Conservation (phyloP, 2,329 filamentous ascomycete species). For the Mycosphaerella arachidis region DNA sequence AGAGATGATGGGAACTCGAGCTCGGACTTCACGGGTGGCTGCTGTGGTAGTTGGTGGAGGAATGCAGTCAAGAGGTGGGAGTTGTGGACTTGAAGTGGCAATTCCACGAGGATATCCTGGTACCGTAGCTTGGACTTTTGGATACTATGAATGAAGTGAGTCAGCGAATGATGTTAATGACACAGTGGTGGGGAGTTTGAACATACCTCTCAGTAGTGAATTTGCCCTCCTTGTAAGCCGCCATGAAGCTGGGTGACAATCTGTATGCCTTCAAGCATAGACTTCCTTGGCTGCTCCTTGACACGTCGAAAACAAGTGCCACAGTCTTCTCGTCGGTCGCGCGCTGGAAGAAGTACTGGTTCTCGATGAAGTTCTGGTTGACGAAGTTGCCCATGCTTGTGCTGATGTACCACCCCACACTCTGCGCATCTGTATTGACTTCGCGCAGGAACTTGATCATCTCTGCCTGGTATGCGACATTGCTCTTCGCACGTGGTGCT, state of each 20-base stretch:
- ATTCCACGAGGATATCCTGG: constrained; percentile 87
- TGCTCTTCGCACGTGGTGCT: constrained; percentile 87
- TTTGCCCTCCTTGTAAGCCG: constrained; percentile 91
- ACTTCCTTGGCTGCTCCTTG: constrained; percentile 86
- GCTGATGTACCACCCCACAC: constrained; percentile 97
- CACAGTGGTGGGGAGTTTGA: neutral
- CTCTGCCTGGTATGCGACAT: constrained; percentile 82
- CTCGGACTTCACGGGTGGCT: constrained; percentile 54
- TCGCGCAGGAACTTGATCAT: constrained; percentile 97
- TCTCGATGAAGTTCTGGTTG: constrained; percentile 92
- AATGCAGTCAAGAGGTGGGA: constrained; percentile 94
- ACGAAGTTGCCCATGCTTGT: constrained; percentile 98
- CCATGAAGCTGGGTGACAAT: constrained; percentile 80
- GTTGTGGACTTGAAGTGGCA: constrained; percentile 89
- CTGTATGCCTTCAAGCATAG: constrained; percentile 88
- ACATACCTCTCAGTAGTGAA: constrained; percentile 91
- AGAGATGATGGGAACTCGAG: constrained; percentile 75
- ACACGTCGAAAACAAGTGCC: constrained; percentile 90
- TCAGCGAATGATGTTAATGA: neutral
- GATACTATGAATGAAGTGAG: constrained; percentile 55
- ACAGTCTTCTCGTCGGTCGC: constrained; percentile 81
- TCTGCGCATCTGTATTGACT: constrained; percentile 97
- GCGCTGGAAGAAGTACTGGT: constrained; percentile 95
- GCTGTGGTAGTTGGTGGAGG: constrained; percentile 82
- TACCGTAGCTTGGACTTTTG: constrained; percentile 92